Conservation (phyloP, 2,329 filamentous ascomycete genomes). For the Talaromyces sp. region DNA sequence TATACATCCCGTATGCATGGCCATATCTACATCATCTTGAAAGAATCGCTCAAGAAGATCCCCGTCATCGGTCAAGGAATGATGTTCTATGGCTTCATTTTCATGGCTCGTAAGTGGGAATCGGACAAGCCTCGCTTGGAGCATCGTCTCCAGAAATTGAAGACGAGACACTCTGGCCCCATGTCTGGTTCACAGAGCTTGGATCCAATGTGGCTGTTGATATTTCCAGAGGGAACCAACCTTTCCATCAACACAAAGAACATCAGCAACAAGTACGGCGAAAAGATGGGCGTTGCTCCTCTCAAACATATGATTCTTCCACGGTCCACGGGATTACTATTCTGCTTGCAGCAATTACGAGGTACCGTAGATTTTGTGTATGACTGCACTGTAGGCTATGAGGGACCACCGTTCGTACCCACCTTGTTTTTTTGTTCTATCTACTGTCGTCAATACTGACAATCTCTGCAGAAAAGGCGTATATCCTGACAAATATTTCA, state of each 20-base stretch:
- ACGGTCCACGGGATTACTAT: conserved; percentile 59
- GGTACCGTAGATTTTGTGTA: conserved; percentile 63
- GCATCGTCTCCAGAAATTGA: conserved; percentile 56
- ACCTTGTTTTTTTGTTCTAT: not conserved
- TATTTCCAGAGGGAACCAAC: conserved; percentile 65
- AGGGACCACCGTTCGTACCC: conserved; percentile 77
- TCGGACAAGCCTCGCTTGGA: conserved; percentile 59
- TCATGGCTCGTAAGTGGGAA: conserved; percentile 61
- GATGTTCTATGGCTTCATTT: conserved; percentile 66
- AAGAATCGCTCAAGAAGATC: conserved; percentile 62
- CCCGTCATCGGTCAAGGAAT: conserved; percentile 61
- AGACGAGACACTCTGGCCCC: conserved; percentile 50
- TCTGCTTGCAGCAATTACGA: conserved; percentile 58
- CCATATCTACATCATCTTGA: conserved; percentile 64
- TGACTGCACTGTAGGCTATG: conserved; percentile 89
- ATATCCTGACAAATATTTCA: conserved; percentile 89
- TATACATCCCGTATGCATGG: conserved; percentile 65
- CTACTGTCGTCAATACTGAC: not conserved
- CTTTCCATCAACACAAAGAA: conserved; percentile 55
- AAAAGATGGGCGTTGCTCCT: conserved; percentile 56
- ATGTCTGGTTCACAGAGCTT: conserved; percentile 44
- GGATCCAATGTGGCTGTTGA: conserved; percentile 65
- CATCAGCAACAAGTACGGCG: conserved; percentile 55
- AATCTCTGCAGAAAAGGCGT: conserved; percentile 60
- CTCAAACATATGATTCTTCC: conserved; percentile 61